Base-by-base conservation (phyloP, 164 flowering plant species). In the Hamamelis virginiana region DNA sequence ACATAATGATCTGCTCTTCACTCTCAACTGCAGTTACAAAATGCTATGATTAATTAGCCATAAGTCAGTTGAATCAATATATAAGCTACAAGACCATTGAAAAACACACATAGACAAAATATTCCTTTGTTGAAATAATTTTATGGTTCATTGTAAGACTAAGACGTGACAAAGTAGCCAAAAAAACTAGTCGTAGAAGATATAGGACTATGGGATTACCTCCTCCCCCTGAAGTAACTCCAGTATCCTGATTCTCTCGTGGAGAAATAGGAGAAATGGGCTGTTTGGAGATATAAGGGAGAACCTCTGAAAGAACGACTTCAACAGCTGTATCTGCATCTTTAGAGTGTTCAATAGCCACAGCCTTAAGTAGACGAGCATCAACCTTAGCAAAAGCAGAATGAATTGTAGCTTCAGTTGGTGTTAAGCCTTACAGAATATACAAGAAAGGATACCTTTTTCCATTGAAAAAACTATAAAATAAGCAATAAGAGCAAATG, bases 261-360 rank as follows among this genome's bases (percentile, higher is more conserved):
- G 58, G 43, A 44, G 50, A 61, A 70, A 22, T n/a, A 38, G 73
- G 16, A 21, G 46, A 47, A 11, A 58, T 28, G 13, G 75, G 14
- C 4, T 21, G 51, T 60, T 48, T 45, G 1, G 63, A 8, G 43
- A 80, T 23, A 55, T 9, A 64, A 23, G 97, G 97, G 27, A 92
- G 75, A 62, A 88, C 81, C 62, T 89, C 94, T 2, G 64, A 46
- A 4, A 95, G 84, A 69, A 95, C 74, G 60, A 72, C 80, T 55
- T 83, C 89, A 28, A 82, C 92, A 68, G 99, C 99, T 41, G 78
- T 80, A 78, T 85, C 87, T 64, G 80, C 82, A 80, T 92, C 88
- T 58, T 83, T 79, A 4, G 81, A 48, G 57, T 95, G 85, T 72
- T 95, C 97, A 73, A 92, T 78, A 28, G 98, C 94, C 63, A 85